phyloP scores from a whole-genome alignment of 2,329 filamentous ascomycete species.

The Emergomyces africanus region DNA sequence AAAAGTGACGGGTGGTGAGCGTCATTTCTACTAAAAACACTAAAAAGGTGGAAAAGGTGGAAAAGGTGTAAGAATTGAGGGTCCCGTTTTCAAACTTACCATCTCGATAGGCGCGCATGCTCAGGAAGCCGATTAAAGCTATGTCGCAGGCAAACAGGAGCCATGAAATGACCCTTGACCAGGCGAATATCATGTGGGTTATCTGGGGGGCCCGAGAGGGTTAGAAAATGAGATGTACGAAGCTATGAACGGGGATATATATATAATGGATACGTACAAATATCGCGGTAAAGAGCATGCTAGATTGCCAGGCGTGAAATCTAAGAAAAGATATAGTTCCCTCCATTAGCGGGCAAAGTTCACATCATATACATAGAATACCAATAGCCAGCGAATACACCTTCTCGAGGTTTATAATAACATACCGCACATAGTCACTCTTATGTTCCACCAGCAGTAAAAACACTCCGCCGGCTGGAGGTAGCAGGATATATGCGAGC shows the following conservation, averaged over 20 bases:
- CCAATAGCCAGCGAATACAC: not conserved
- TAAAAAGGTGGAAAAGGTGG: too few relatives aligned
- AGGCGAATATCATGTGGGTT: conserved; percentile 73
- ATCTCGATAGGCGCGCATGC: conserved; percentile 70
- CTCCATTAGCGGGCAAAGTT: not conserved
- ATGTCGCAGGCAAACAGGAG: conserved; percentile 66
- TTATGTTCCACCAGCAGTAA: conserved; percentile 80
- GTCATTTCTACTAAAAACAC: not conserved
- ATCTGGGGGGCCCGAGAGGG: conserved; percentile 40
- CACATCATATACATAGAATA: not conserved
- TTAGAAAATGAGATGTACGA: not conserved
- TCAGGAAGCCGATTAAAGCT: conserved; percentile 60
- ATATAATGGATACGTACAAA: conserved; percentile 32
- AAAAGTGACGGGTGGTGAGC: not conserved
- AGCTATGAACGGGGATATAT: not conserved
- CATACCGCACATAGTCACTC: conserved; percentile 87
- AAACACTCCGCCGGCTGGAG: conserved; percentile 74
- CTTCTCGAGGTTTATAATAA: not conserved
- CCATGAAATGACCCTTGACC: conserved; percentile 76
- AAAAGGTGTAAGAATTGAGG: not conserved
- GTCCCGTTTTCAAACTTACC: conserved; percentile 38
- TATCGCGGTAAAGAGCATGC: conserved; percentile 62
- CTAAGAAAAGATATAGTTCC: conserved; percentile 31
- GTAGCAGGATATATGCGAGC: conserved; percentile 73
- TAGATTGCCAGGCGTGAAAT: conserved; percentile 94